Conservation (phyloP, 2,329 filamentous ascomycete species). For the Sporothrix pseudoabietina region DNA sequence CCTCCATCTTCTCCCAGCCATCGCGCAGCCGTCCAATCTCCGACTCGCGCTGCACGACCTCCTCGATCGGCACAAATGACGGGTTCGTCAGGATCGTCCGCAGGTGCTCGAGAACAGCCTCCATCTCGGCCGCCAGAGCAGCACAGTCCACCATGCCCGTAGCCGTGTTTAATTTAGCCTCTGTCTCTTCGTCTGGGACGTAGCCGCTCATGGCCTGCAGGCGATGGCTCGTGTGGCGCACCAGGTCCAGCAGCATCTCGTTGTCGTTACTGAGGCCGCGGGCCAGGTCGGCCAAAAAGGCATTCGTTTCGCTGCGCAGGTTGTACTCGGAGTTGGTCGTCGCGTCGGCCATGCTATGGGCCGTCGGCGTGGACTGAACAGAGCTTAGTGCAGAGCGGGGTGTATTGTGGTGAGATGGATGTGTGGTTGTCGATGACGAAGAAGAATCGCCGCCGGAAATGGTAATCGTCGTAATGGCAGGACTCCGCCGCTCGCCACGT, state of each 20-base stretch:
- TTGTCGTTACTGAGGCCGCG: conserved; percentile 89
- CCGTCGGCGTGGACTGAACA: not conserved
- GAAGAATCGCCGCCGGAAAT: conserved; percentile 52
- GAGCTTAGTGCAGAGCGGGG: not conserved
- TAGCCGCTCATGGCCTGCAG: conserved; percentile 69
- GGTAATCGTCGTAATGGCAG: conserved; percentile 59
- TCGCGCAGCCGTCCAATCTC: conserved; percentile 81
- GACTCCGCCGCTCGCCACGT: conserved; percentile 57
- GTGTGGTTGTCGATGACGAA: not conserved
- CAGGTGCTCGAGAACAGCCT: conserved; percentile 77
- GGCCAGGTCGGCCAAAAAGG: conserved; percentile 83
- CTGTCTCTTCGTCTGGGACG: conserved; percentile 35
- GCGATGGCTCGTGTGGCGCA: conserved; percentile 70
- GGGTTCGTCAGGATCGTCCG: conserved; percentile 87
- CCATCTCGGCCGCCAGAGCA: conserved; percentile 74
- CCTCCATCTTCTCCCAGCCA: conserved; percentile 93
- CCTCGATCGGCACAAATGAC: conserved; percentile 92
- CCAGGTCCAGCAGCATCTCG: conserved; percentile 72
- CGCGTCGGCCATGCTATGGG: not conserved
- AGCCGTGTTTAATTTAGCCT: conserved; percentile 32
- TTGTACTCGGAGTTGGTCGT: conserved; percentile 57
- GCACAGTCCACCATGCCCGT: conserved; percentile 44
- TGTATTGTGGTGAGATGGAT: conserved; percentile 52
- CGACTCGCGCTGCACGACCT: conserved; percentile 88
- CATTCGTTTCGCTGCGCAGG: conserved; percentile 82